Conservation (phyloP, 2,329 filamentous ascomycete genomes). For the Fusarium devonianum region DNA sequence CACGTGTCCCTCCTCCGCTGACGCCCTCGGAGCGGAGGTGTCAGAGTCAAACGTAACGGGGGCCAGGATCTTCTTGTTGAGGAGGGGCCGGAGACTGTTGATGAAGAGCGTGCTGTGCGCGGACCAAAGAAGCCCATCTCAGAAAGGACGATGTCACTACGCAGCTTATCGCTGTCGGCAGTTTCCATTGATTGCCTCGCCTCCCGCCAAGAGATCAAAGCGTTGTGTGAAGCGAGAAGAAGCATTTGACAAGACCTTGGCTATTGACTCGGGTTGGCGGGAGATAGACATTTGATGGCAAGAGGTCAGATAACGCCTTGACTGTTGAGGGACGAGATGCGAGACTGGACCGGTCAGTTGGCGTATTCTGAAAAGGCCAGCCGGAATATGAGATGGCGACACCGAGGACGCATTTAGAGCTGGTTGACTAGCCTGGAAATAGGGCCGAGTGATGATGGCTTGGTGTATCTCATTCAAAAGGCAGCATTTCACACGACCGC, state of each 20-base stretch:
- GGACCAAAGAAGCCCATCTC: too few species aligned
- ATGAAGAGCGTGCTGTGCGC: too few species aligned
- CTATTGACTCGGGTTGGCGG: conserved; percentile 8
- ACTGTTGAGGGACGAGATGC: not conserved
- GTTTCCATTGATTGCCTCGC: conserved; percentile 7
- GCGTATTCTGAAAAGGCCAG: conserved; percentile 7
- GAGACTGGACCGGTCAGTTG: conserved; percentile 1
- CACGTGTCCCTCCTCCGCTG: conserved; percentile 35
- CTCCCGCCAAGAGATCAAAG: conserved; percentile 1
- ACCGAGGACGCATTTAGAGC: too few species aligned
- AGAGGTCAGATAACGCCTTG: not conserved
- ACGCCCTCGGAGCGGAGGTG: conserved; percentile 24
- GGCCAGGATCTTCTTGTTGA: too few species aligned
- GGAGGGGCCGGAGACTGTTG: conserved; percentile 4
- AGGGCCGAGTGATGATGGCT: not conserved
- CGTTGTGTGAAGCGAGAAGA: conserved; percentile 16
- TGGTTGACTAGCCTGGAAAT: not conserved
- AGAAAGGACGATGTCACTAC: conserved; percentile 8
- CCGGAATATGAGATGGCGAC: too few species aligned
- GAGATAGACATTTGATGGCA: not conserved
- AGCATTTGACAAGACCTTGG: conserved; percentile 37
- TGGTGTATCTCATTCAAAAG: not conserved
- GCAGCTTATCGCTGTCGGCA: conserved; percentile 5
- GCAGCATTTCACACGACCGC: not conserved
- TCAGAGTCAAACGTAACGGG: too few species aligned